These are phyloP conservation scores for Glaciozyma martinii DNA, from an alignment of 768 basidiomycete species.

Conservation along the genomic window DNA sequence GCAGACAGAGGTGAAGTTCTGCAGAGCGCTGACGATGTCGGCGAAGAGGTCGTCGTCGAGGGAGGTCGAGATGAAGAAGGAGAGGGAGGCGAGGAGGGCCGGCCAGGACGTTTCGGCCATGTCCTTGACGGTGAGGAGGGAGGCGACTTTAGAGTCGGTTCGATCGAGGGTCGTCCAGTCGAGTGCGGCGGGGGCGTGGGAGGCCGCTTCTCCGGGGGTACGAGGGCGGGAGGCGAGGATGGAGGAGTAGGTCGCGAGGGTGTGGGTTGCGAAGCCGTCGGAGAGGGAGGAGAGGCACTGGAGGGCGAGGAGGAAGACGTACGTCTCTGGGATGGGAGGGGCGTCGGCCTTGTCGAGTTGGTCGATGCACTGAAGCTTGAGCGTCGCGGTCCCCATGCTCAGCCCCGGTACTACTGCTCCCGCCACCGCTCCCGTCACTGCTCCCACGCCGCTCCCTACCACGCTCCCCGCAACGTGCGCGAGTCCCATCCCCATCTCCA, in stretches of 20 bases:
- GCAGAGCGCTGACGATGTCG: slow-evolving; percentile 70
- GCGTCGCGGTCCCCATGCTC: slow-evolving; percentile 8
- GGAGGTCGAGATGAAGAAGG: slow-evolving; percentile 75
- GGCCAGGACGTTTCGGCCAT: slow-evolving; percentile 90
- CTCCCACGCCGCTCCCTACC: slow-evolving; percentile 12
- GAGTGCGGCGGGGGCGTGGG: slow-evolving; percentile 51
- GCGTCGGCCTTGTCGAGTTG: slow-evolving; percentile 96
- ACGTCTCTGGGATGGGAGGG: slow-evolving; percentile 83
- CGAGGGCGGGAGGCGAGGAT: not conserved
- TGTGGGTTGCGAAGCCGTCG: slow-evolving; percentile 70
- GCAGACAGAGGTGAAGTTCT: slow-evolving; percentile 74
- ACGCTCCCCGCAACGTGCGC: slow-evolving; percentile 20
- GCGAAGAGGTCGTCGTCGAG: slow-evolving; percentile 86
- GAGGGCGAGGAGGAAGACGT: slow-evolving; percentile 82
- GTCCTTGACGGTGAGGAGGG: slow-evolving; percentile 57
- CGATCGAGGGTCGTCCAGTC: slow-evolving; percentile 56
- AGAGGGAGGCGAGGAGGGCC: slow-evolving; percentile 71
- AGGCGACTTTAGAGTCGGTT: slow-evolving; percentile 46
- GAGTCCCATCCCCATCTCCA: slow-evolving; percentile 26
- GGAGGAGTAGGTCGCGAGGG: slow-evolving; percentile 42
- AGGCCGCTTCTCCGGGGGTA: slow-evolving; percentile 40
- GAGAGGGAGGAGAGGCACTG: slow-evolving; percentile 79
- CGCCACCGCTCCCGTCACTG: not conserved
- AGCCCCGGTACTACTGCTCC: not conserved
- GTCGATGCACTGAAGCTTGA: slow-evolving; percentile 56